Percentiles rank a stretch among this genome's conserved stretches.
Evolutionary conservation across 2,329 filamentous ascomycete genomes (phyloP).

Genomic region (Ampelomyces quisqualis): DNA sequence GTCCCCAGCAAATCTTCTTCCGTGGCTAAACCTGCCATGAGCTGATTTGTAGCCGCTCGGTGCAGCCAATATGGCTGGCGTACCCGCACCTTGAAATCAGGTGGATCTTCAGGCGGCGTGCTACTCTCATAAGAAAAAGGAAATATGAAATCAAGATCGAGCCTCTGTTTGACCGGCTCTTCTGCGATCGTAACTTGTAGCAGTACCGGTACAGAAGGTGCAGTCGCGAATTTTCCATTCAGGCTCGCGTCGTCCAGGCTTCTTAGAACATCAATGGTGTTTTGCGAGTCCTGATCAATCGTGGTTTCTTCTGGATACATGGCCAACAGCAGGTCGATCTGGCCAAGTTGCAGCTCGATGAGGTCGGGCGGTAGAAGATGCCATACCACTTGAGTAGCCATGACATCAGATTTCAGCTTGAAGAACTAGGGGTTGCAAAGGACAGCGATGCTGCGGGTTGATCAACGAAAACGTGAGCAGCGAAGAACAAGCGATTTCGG

Average conservation of each 20-base stretch:
- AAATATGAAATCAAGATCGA: slow-evolving; percentile 23
- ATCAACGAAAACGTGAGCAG: too few relatives aligned
- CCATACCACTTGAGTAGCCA: slow-evolving; percentile 7
- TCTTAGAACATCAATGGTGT: slow-evolving; percentile 16
- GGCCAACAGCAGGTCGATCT: slow-evolving; percentile 30
- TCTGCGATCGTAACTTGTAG: slow-evolving; percentile 11
- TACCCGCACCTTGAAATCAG: slow-evolving; percentile 22
- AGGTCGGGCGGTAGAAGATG: slow-evolving; percentile 23
- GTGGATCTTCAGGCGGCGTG: slow-evolving; percentile 17
- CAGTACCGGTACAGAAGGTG: slow-evolving; percentile 15
- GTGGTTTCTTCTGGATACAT: slow-evolving; percentile 31
- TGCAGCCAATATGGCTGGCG: slow-evolving; percentile 29
- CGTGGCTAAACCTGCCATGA: slow-evolving; percentile 11
- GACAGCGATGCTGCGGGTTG: too few relatives aligned
- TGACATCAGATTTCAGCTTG: not conserved
- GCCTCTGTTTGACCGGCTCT: not conserved
- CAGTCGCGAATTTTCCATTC: not conserved
- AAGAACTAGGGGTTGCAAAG: not conserved
- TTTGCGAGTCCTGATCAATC: slow-evolving; percentile 11
- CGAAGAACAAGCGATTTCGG: not conserved
- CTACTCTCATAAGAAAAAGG: slow-evolving; percentile 17
- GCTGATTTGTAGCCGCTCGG: slow-evolving; percentile 18
- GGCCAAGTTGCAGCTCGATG: slow-evolving; percentile 32
- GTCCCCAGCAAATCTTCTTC: slow-evolving; percentile 23
- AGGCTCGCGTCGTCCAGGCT: not conserved